These are phyloP conservation scores for Helotiales sp. DNA, from an alignment of 2,329 filamentous ascomycete species.

Conservation along the genomic window DNA sequence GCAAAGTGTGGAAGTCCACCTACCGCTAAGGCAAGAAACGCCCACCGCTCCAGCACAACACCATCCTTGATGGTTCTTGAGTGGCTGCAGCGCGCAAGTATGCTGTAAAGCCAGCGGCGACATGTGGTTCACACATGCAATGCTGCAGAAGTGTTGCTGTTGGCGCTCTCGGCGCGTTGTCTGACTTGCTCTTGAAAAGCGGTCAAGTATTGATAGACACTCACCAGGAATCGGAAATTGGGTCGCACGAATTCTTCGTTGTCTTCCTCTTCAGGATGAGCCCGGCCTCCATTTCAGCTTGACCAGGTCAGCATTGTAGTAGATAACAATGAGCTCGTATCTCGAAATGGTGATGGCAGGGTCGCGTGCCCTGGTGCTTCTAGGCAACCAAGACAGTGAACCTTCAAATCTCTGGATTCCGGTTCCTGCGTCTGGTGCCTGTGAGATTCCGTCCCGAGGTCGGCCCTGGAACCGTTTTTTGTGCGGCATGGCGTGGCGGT, in stretches of 20 bases:
- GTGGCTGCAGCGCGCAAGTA: not conserved
- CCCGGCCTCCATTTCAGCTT: no score
- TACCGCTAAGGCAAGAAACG: not conserved
- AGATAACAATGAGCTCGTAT: not conserved
- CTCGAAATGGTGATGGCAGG: not conserved
- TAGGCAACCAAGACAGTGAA: not conserved
- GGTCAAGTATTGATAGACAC: not conserved
- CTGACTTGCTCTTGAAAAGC: not conserved
- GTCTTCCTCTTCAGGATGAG: no score
- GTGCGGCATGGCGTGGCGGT: not conserved
- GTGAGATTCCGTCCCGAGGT: not conserved
- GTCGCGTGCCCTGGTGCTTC: not conserved
- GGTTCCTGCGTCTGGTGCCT: not conserved
- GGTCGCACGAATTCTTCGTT: no score
- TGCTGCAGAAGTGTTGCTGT: not conserved
- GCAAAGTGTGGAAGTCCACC: no score
- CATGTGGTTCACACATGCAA: not conserved
- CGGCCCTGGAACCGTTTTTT: not conserved
- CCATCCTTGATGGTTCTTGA: not conserved
- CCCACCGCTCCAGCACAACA: not conserved
- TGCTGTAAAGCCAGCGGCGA: not conserved
- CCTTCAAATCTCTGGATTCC: not conserved
- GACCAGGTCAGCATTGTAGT: no score
- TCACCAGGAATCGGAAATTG: no score
- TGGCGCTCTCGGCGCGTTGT: not conserved